These are phyloP conservation scores for Fusarium oxysporum DNA, from an alignment of 2,329 filamentous ascomycete species.

Conservation along the genomic window DNA sequence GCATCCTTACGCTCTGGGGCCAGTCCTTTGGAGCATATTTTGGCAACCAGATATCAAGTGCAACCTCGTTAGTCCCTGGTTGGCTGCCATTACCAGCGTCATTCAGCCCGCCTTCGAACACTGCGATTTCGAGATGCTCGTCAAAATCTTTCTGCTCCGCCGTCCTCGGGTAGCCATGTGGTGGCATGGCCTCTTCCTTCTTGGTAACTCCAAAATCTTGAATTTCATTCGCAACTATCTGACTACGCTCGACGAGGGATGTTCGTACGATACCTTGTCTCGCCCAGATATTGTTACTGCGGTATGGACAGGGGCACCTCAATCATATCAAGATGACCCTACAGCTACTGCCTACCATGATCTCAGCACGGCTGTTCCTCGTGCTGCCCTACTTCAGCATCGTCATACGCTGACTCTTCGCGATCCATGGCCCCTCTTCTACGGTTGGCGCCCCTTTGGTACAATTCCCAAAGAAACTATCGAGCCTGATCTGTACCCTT, in stretches of 20 bases:
- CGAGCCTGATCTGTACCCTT: constrained; percentile 45
- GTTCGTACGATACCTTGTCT: constrained; percentile 40
- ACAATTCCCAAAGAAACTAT: constrained; percentile 32
- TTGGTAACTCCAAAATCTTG: constrained; percentile 36
- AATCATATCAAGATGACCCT: constrained; percentile 41
- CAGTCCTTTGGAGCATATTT: constrained; percentile 48
- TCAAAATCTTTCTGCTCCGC: constrained; percentile 42
- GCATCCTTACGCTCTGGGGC: constrained; percentile 42
- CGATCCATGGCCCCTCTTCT: constrained; percentile 46
- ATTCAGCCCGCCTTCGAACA: constrained; percentile 36
- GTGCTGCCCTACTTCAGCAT: constrained; percentile 40
- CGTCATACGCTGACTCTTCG: constrained; percentile 44
- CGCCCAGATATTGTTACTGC: constrained; percentile 46
- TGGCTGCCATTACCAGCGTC: constrained; percentile 40
- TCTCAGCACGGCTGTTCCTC: constrained; percentile 30
- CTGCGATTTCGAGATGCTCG: constrained; percentile 40
- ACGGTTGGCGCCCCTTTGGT: constrained; percentile 44
- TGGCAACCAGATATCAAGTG: constrained; percentile 48
- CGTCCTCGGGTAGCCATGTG: constrained; percentile 46
- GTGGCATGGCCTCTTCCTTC: constrained; percentile 47
- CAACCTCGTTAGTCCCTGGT: constrained; percentile 48
- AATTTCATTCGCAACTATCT: constrained; percentile 43
- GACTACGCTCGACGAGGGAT: constrained; percentile 44
- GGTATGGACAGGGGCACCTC: constrained; percentile 41
- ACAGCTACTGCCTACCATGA: constrained; percentile 22